Base-by-base conservation (phyloP, 179 eudicot species). In the Gypsophila paniculata region DNA sequence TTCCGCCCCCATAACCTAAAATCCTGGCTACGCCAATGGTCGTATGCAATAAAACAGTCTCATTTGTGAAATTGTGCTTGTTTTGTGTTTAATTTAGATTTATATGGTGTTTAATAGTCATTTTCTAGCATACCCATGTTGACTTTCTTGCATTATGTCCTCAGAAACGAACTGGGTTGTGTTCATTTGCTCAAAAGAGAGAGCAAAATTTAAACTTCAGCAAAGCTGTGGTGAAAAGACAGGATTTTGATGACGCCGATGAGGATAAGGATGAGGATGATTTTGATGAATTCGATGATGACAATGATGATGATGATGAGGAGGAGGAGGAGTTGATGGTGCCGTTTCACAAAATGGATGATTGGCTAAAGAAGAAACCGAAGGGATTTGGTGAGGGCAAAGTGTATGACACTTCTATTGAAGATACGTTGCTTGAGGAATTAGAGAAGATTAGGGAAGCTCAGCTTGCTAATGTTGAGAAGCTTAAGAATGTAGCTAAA, bases 371-470 rank as follows among this genome's bases (percentile, higher is more conserved):
- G 80, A 80, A 77, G 34, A 90, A 81, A 82, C 99, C 97, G 53
- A 76, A 73, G 73, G 97, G 99, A 19, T 91, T 94, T 78, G 97
- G 97, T 23, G 92, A 85, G 73, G 99, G 91, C 17, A 94, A 85
- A 57, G 91, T 68, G 57, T 94, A 94, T 76, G 97, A 91, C 78
- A 91, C 99, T 75, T 80, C 86, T 0, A n/a, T 88, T 78, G 99
- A 94, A 83, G 95, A 94, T 69, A 86, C 86, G 60, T 72, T 94
- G 77, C 78, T 87, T 64, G 90, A 82, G 26, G 99, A 91, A 68
- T 84, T 94, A 48, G 91, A 85, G 80, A 86, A 83, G 80, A 85
- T 89, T 69, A 81, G 87, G 65, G 74, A 74, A 76, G 92, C 93
- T 72, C 99, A 89, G 79, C 69, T 87, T 75, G 87, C 77, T 22